Percentiles rank a stretch among this genome's conserved stretches.
phyloP scores from a whole-genome alignment of 179 eudicot genomes.

The Vitellaria paradoxa region DNA sequence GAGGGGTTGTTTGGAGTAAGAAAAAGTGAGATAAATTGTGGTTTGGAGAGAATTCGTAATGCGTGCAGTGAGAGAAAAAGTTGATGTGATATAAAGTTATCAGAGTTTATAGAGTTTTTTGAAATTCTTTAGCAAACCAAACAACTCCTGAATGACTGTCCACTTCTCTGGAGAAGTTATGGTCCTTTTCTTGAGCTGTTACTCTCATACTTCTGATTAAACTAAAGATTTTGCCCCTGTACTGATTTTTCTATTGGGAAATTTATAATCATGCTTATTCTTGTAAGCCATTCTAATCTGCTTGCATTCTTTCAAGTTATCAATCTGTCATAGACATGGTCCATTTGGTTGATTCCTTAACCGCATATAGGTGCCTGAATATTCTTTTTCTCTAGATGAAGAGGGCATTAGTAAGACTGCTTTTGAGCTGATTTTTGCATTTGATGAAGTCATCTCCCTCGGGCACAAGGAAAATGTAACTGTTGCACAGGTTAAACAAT shows the following conservation, averaged over 20 bases:
- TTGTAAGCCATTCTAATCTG: background rate
- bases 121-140: too few relatives aligned
- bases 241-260: background rate
- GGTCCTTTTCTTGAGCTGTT: background rate
- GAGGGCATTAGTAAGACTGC: conserved; percentile 84
- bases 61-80: too few relatives aligned
- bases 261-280: background rate
- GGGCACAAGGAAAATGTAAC: conserved; percentile 92
- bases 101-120: too few relatives aligned
- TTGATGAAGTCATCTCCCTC: conserved; percentile 85
- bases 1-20: too few relatives aligned
- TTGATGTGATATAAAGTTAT: too few relatives aligned
- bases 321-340: background rate
- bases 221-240: background rate
- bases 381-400: conserved; percentile 78
- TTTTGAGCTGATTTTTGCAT: conserved; percentile 90
- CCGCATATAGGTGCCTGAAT: conserved; percentile 76
- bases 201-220: background rate
- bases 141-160: background rate
- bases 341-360: conserved; percentile 44
- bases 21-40: too few relatives aligned
- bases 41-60: too few relatives aligned
- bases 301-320: background rate
- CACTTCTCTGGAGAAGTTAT: background rate
- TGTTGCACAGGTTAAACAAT: conserved; percentile 91